These are phyloP conservation scores for Fragilariopsis cylindrus DNA, from an alignment of 108 stramenopile species.

Conservation along the genomic window DNA sequence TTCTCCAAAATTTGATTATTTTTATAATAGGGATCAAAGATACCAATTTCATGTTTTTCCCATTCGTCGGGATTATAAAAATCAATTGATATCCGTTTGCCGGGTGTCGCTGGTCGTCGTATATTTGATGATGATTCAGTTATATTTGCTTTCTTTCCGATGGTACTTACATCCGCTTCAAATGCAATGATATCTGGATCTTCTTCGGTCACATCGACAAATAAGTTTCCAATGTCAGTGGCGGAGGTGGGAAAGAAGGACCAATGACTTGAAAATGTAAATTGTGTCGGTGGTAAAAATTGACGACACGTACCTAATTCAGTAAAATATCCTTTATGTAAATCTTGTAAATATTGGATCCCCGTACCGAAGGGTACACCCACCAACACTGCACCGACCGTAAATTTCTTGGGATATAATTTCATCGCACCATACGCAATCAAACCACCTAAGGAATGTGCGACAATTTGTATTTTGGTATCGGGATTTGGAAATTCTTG, in stretches of 20 bases:
- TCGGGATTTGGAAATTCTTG: constrained; percentile 36
- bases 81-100: constrained; percentile 29
- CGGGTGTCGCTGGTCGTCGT: constrained; percentile 28
- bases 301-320: constrained; percentile 56
- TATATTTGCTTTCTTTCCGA: constrained; percentile 29
- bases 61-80: constrained; percentile 54
- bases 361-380: constrained; percentile 60
- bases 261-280: constrained; percentile 55
- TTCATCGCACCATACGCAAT: constrained; percentile 53
- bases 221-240: constrained; percentile 33
- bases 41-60: constrained; percentile 48
- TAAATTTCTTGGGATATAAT: constrained; percentile 47
- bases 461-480: constrained; percentile 50
- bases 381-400: constrained; percentile 47
- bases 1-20: constrained; percentile 3
- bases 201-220: constrained; percentile 15
- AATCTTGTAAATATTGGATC: constrained; percentile 52
- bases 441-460: constrained; percentile 50
- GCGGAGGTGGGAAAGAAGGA: constrained; percentile 45
- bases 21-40: constrained; percentile 29
- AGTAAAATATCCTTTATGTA: constrained; percentile 57
- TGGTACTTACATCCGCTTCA: constrained; percentile 45
- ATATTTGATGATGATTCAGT: constrained; percentile 5
- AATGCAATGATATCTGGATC: constrained; percentile 20
- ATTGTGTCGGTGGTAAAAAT: constrained; percentile 48